A percentile compares a stretch with the other conserved stretches of the same genome.
These are phyloP conservation scores for Trametes gibbosa DNA, from an alignment of 768 basidiomycete species.

Conservation along the genomic window DNA sequence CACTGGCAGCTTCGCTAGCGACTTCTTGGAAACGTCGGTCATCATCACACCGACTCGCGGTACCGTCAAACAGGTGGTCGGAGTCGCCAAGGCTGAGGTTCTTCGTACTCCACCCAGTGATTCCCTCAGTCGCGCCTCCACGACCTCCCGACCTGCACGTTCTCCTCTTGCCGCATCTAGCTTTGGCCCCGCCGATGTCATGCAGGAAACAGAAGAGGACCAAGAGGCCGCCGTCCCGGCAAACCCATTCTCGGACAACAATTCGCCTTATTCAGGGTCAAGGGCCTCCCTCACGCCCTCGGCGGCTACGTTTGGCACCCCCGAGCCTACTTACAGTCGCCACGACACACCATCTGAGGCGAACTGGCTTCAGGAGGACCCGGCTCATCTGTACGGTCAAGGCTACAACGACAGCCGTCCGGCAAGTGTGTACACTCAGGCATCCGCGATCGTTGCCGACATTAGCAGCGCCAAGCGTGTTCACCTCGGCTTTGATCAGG, in stretches of 20 bases:
- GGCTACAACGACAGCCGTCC: conserved; percentile 45
- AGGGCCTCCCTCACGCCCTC: conserved; percentile 26
- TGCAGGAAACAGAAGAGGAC: conserved; percentile 44
- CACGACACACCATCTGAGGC: conserved; percentile 34
- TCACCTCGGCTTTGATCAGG: conserved; percentile 51
- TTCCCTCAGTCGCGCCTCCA: conserved; percentile 28
- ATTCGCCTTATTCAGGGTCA: conserved; percentile 36
- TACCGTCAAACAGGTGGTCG: conserved; percentile 60
- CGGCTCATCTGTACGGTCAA: conserved; percentile 17
- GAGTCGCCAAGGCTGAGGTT: conserved; percentile 77
- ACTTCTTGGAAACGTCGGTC: conserved; percentile 78
- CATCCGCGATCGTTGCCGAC: conserved; percentile 43
- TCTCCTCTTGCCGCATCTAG: conserved; percentile 72
- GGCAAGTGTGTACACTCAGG: conserved; percentile 62
- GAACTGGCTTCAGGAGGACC: conserved; percentile 16
- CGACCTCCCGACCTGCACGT: conserved; percentile 42
- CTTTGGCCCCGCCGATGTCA: conserved; percentile 67
- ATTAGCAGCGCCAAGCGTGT: conserved; percentile 67
- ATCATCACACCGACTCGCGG: conserved; percentile 71
- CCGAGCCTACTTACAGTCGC: conserved; percentile 23
- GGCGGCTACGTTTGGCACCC: conserved; percentile 39
- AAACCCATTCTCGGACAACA: conserved; percentile 68
- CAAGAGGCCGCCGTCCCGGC: conserved; percentile 25
- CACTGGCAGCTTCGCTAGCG: conserved; percentile 71
- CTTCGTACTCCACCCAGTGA: conserved; percentile 46